Percentiles rank a stretch among this genome's conserved stretches.
These are phyloP conservation scores for Erigeron canadensis DNA, from an alignment of 129 eudicot genomes.

Conservation along the genomic window DNA sequence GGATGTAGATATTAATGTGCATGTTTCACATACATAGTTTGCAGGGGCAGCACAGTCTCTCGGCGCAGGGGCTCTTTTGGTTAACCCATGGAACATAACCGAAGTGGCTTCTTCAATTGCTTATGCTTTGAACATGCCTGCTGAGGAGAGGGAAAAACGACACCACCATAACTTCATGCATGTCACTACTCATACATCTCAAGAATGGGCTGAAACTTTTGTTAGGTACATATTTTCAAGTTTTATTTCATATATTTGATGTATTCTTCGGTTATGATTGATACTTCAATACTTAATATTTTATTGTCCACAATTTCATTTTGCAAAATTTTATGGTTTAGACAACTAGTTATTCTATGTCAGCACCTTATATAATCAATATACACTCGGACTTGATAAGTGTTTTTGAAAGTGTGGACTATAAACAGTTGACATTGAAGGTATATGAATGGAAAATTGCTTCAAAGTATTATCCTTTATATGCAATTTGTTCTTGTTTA, in stretches of 20 bases:
- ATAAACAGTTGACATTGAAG: neutral
- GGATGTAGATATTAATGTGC: neutral
- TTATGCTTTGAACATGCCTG: slow-evolving; percentile 78
- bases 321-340: neutral
- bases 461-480: neutral
- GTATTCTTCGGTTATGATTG: neutral
- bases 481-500: neutral
- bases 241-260: neutral
- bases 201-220: slow-evolving; percentile 91
- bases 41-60: slow-evolving; percentile 97
- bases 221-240: slow-evolving; percentile 46
- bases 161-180: slow-evolving; percentile 75
- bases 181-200: slow-evolving; percentile 78
- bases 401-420: neutral
- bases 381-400: neutral
- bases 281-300: neutral
- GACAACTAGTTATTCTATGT: neutral
- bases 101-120: slow-evolving; percentile 84
- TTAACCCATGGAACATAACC: slow-evolving; percentile 85
- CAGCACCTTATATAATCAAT: neutral
- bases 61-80: slow-evolving; percentile 89
- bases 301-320: neutral
- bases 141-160: slow-evolving; percentile 79
- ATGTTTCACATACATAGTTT: slow-evolving; percentile 45
- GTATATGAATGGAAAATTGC: neutral